Conservation (phyloP, 768 basidiomycete species). For the Termitomyces sp. region DNA sequence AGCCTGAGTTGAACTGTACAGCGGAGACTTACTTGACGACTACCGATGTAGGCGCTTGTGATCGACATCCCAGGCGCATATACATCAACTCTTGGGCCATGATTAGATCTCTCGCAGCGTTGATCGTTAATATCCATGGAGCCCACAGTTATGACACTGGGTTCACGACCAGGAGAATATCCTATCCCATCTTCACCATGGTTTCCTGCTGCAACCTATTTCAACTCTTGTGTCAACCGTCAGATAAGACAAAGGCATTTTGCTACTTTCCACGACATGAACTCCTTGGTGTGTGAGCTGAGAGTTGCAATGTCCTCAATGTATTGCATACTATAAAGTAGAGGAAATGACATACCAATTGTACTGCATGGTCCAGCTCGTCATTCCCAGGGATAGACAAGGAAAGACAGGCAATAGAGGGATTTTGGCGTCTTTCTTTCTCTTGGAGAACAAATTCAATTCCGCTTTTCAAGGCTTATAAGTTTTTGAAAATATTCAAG, state of each 20-base stretch:
- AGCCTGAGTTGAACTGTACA: background rate
- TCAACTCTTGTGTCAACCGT: background rate
- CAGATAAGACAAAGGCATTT: background rate
- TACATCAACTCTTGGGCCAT: background rate
- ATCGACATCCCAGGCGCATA: background rate
- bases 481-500: background rate
- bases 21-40: background rate
- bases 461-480: too few species aligned
- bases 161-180: background rate
- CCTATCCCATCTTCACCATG: background rate
- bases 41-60: background rate
- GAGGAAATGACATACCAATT: background rate
- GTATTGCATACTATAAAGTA: background rate
- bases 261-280: background rate
- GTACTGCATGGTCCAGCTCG: background rate
- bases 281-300: background rate
- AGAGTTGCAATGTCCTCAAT: background rate
- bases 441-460: background rate
- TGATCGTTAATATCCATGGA: background rate
- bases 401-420: background rate
- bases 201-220: background rate
- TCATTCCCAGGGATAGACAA: background rate
- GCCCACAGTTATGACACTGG: background rate
- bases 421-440: background rate
- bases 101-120: background rate